Base-by-base conservation (phyloP, 2,329 filamentous ascomycete species). In the Colletotrichum zoysiae region DNA sequence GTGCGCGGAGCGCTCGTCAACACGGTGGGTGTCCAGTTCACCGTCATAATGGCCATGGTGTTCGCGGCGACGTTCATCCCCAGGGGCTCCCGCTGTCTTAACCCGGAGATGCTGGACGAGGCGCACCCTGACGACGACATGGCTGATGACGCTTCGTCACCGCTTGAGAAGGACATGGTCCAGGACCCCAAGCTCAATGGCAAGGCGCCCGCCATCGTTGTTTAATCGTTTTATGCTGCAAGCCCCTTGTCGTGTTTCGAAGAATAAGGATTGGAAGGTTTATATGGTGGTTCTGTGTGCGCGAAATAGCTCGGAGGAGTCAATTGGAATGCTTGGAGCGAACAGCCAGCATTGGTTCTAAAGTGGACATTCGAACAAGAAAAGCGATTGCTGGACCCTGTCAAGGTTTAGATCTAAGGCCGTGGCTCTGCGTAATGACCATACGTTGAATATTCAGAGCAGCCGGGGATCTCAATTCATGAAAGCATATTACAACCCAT, bases 21-120 rank as follows among this genome's bases (percentile, higher is more conserved):
- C 26, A 26, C 26, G 1, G 26, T 26, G 26, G 26, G 26, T 3
- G 26, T 26, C 26, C 26, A 26, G 26, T 26, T 26, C 3, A 26
- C 26, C 26, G 26, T 26, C 16, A 80, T 86, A 42, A 78, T 77
- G 9, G 78, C 77, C 0, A 72, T 86, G 35, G 81, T 86, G 14
- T 75, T 86, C 38, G 77, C 78, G 0, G 80, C 84, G 18, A 86
- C 84, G 0, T 84, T 86, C 55, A 81, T 86, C 14, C 84, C 85
- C 0, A 81, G 80, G 73, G 84, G 85, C 1, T 78, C 85, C 0
- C 79, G 82, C 14, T 74, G 79, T 1, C 76, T 85, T 48, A 87
- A 87, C 62, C 85, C 84, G 0, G 77, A 78, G 75, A 80, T 83
- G 71, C 76, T 85, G 26, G 79, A 78, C 48, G 80, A 81, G n/a